These are phyloP conservation scores for Pichia scutulata DNA, from an alignment of 805 yeast species.

Conservation along the genomic window DNA sequence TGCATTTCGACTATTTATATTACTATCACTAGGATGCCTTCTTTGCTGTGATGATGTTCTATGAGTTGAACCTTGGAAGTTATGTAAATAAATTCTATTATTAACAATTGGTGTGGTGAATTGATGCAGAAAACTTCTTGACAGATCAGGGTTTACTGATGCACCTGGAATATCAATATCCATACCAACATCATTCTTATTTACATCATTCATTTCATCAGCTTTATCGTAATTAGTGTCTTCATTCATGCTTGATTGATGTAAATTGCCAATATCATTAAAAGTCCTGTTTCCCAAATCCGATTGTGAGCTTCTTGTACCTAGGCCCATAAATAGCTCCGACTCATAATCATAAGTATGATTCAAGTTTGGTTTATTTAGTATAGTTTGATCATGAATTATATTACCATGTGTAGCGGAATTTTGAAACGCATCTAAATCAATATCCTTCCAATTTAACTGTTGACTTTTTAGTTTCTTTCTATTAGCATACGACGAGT, in stretches of 20 bases:
- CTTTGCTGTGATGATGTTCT: constrained; percentile 6
- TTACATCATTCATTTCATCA: neutral
- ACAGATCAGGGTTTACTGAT: constrained; percentile 1
- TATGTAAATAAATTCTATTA: constrained; percentile 5
- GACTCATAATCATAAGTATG: neutral
- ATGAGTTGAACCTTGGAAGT: constrained; percentile 2
- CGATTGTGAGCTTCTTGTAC: neutral
- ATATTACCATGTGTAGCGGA: constrained; percentile 5
- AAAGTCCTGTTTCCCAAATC: neutral
- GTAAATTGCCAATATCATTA: neutral
- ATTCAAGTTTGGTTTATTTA: constrained; percentile 16
- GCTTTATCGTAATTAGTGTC: neutral
- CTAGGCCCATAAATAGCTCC: neutral
- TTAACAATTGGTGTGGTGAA: constrained; percentile 11
- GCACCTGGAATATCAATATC: neutral
- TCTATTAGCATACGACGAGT: constrained; percentile 22
- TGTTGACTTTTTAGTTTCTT: constrained; percentile 21
- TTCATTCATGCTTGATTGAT: neutral
- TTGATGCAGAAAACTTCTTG: constrained; percentile 6
- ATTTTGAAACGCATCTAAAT: neutral
- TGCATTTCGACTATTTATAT: neutral
- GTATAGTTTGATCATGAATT: constrained; percentile 21
- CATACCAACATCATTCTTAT: neutral
- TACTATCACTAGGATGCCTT: neutral
- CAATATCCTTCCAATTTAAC: constrained; percentile 26